Base-by-base conservation (phyloP, 2,329 filamentous ascomycete species). In the Anisogramma anomala region DNA sequence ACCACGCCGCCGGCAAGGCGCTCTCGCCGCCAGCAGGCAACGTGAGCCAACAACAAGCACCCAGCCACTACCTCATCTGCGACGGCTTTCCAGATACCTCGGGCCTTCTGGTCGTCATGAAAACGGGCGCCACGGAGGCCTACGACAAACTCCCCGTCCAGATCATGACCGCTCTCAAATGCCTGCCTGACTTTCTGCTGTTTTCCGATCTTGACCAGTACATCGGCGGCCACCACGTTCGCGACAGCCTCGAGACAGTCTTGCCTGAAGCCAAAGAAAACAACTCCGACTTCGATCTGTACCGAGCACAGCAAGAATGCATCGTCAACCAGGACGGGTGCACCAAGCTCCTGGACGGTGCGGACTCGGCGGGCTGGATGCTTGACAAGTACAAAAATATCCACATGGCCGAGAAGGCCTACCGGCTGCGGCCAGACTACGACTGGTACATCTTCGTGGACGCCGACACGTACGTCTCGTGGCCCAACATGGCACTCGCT, bases 321-420 rank as follows among this genome's bases (percentile, higher is more conserved):
- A 56, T 60, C 19, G 53, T 63, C 37, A 62, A 66, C 26, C 64
- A 67, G 33, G 63, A 65, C 32, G 64, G 62, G 39, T 67, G 69
- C 48, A 62, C 62, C 45, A 59, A 50, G 27, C 50, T 57, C 11
- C 48, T 49, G 10, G 42, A 55, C 4, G 52, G 50, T 34, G 44
- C 52, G 26, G 27, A 50, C n/a, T 30, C 32, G 1, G 57, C 64
- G 17, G 64, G 62, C 1, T 77, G 72, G 74, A 62, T 59, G 14
- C 55, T 78, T 28, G 74, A 78, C 59, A 77, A 75, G 58, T 78
- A 74, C 60, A 78, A 78, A 56, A 76, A 74, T 53, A 60, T 75
- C 33, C 72, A 75, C 52, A 74, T 77, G 53, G 66, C 72, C 10
- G 67, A 74, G 55, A 71, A 73, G 56, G 56, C 68, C 0, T 76